A percentile compares a stretch with the other conserved stretches of the same genome.
These are phyloP conservation scores for Apiospora koreana DNA, from an alignment of 2,329 filamentous ascomycete genomes.

Conservation along the genomic window DNA sequence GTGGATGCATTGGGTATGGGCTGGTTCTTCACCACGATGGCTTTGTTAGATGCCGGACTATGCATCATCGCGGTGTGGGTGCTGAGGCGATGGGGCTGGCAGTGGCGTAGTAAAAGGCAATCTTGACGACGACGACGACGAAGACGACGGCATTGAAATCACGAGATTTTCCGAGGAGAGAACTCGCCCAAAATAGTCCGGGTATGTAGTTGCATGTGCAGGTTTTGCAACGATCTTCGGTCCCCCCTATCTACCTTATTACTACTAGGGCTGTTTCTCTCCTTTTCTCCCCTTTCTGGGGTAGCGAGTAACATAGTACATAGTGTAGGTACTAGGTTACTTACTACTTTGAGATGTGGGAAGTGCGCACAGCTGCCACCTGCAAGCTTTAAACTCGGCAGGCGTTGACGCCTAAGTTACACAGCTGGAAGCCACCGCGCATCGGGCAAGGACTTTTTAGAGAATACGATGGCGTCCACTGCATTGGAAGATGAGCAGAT, in stretches of 20 bases:
- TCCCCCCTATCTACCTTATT: background rate
- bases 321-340: too few species aligned
- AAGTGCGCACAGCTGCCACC: background rate
- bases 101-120: background rate
- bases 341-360: background rate
- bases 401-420: background rate
- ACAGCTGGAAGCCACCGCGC: background rate
- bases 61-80: background rate
- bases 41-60: background rate
- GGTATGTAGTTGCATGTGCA: background rate
- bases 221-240: background rate
- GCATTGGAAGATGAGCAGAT: background rate
- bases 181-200: background rate
- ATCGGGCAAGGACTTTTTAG: background rate
- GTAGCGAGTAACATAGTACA: background rate
- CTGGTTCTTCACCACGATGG: slow-evolving; percentile 42
- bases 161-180: background rate
- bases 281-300: background rate
- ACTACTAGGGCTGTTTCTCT: too few species aligned
- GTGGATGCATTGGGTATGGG: slow-evolving; percentile 37
- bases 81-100: background rate
- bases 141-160: background rate
- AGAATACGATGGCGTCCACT: background rate
- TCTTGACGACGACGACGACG: background rate
- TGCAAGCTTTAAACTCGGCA: background rate